Conservation (phyloP, 108 stramenopile species). For the Nannochloropsis salina region DNA sequence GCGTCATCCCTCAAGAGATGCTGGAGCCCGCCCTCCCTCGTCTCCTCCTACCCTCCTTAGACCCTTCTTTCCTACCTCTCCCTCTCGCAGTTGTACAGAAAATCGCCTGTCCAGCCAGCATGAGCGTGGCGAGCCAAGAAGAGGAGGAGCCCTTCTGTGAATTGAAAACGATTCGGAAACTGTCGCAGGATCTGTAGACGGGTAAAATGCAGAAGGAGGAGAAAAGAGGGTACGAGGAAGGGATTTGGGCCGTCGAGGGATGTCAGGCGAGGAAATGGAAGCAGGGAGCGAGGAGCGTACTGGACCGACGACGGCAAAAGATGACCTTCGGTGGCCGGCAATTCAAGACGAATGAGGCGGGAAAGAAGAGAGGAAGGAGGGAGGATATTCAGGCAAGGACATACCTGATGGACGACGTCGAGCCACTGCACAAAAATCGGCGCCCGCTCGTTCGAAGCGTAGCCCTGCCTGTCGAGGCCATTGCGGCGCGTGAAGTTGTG, state of each 20-base stretch:
- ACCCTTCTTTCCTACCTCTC: not conserved
- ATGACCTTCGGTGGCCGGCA: too few species aligned
- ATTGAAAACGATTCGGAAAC: not conserved
- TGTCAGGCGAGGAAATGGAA: not conserved
- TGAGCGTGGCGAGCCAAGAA: not conserved
- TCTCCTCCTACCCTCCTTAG: not conserved
- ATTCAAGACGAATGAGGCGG: not conserved
- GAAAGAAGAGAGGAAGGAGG: not conserved
- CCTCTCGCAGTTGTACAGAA: not conserved
- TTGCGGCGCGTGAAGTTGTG: slow-evolving; percentile 92
- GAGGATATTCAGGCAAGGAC: not conserved
- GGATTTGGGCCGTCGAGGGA: not conserved
- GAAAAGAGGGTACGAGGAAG: not conserved
- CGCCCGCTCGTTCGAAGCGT: slow-evolving; percentile 67
- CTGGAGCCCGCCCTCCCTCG: not conserved
- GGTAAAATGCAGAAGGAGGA: not conserved
- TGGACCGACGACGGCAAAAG: too few species aligned
- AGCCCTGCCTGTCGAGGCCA: slow-evolving; percentile 51
- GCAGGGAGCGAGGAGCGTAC: not conserved
- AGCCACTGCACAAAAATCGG: slow-evolving; percentile 97
- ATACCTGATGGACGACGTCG: slow-evolving; percentile 87
- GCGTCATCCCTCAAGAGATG: not conserved
- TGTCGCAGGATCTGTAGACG: not conserved
- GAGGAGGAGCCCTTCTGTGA: not conserved
- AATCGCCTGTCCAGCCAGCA: not conserved